phyloP scores from a whole-genome alignment of 306 rosid genomes.

The Inga oerstediana region DNA sequence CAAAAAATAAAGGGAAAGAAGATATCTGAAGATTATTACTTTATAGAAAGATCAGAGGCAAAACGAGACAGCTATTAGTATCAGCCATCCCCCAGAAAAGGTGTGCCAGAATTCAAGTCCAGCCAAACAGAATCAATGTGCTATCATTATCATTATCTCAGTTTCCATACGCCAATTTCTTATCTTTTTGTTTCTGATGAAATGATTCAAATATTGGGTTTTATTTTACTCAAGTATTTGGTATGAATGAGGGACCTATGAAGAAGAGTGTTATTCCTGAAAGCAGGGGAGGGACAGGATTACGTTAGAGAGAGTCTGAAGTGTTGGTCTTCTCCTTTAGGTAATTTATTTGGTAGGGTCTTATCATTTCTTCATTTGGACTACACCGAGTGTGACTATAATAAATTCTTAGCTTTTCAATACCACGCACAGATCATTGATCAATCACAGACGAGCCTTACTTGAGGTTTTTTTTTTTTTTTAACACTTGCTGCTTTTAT shows the following conservation, averaged over 20 bases:
- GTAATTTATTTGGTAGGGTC: slow-evolving; percentile 42
- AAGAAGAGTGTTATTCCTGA: neutral
- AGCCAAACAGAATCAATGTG: slow-evolving; percentile 4
- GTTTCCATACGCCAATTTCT: neutral
- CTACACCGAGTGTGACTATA: slow-evolving; percentile 12
- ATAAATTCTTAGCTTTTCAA: neutral
- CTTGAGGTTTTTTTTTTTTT: neutral
- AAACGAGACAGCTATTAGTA: neutral
- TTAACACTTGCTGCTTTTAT: slow-evolving; percentile 16
- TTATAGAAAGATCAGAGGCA: neutral
- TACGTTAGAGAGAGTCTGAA: slow-evolving; percentile 7
- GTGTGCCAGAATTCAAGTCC: neutral
- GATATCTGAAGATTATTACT: neutral
- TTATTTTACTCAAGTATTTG: neutral
- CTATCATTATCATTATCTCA: slow-evolving; percentile 1
- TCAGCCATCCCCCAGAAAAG: neutral
- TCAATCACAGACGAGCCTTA: slow-evolving; percentile 18
- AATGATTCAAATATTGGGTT: neutral
- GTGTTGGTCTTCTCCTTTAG: slow-evolving; percentile 1
- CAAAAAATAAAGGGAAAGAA: neutral
- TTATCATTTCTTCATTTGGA: slow-evolving; percentile 24
- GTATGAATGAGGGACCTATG: neutral
- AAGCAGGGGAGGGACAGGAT: neutral
- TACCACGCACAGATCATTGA: slow-evolving; percentile 25
- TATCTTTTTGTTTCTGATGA: neutral